phyloP scores from a whole-genome alignment of 352 stramenopile species.

The Phytopythium chamaehyphon region DNA sequence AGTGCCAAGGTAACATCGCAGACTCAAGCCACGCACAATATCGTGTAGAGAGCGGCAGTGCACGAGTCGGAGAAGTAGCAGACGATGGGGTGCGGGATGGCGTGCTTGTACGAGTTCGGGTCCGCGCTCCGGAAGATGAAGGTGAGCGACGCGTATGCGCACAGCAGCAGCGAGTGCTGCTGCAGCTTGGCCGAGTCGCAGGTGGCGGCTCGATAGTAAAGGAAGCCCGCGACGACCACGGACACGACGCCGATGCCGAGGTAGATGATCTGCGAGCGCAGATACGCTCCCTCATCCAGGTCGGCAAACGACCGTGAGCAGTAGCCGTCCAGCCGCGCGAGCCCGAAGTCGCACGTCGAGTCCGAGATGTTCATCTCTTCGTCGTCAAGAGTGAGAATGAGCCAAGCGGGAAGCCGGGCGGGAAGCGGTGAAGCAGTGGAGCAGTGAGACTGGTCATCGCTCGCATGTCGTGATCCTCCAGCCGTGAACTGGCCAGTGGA shows the following conservation, averaged over 20 bases:
- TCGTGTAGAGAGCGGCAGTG: constrained; percentile 36
- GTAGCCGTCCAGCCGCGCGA: constrained; percentile 19
- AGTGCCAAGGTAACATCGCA: background rate
- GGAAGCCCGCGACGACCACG: constrained; percentile 17
- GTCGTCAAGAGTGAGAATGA: too few species aligned
- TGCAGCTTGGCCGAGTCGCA: constrained; percentile 28
- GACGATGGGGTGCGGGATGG: constrained; percentile 29
- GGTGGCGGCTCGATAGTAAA: constrained; percentile 23
- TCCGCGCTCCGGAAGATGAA: constrained; percentile 29
- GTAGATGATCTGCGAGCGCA: constrained; percentile 30
- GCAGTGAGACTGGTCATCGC: too few species aligned
- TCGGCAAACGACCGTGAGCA: constrained; percentile 24
- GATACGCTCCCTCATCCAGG: constrained; percentile 22
- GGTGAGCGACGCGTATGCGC: constrained; percentile 29
- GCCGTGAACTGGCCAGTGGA: too few species aligned
- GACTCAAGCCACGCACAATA: constrained; percentile 30
- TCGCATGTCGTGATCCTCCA: too few species aligned
- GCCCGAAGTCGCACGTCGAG: constrained; percentile 23
- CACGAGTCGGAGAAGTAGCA: constrained; percentile 36
- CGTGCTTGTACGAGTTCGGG: constrained; percentile 30
- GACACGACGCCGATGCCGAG: constrained; percentile 19
- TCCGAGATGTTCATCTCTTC: constrained; percentile 18
- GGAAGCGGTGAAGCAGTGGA: too few species aligned
- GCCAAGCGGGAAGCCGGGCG: too few species aligned
- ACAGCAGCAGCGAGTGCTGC: constrained; percentile 34